Evolutionary conservation across 345 rosid species (phyloP), one percentile per base, ranked within the genome.

Genomic region (Crucihimalaya himalaica): DNA sequence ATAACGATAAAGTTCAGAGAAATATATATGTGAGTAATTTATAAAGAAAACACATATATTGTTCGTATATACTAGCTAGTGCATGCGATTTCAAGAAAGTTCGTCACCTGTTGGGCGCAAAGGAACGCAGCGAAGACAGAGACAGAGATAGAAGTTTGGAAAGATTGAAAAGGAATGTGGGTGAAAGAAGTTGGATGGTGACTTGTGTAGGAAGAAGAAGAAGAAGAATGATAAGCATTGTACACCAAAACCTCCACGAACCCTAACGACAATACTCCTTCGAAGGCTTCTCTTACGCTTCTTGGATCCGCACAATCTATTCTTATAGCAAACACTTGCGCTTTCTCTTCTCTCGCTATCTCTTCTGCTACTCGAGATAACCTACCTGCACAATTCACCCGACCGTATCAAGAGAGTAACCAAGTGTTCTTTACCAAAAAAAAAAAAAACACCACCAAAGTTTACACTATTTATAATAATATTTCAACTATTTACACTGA

Each of bases 281-380:
- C 98, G 64, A 94, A 94, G 28, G 98, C 98, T 80, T 91, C 96
- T 77, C 87, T 84, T 45, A 91, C 85, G 61, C 98, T 94, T 75
- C 84, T 87, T 16, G 86, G 78, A 46, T 91, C 97, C 48, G 93
- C 86, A 74, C 98, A 94, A 80, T 94, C 97, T 2, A 94, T 94
- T 75, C 95, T 83, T 71, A 94, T 94, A 0, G 98, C 98, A 80
- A 89, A 94, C 32, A 94, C 97, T 79, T 89, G 98, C 2, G 93
- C 84, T 73, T 89, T 94, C 80, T 87, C 96, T 75, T 91, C 96
- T 79, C 97, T 87, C 2, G 98, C 98, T 79, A 94, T 94, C 81
- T 93, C 98, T 46, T 93, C 98, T 4, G 98, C 98, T 37, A 90
- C 87, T 71, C 82, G 67, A 16, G 98, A 94, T 58, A 91, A 54